A percentile compares a stretch with the other conserved stretches of the same genome.
phyloP scores from a whole-genome alignment of 2,329 filamentous ascomycete genomes.

The Diaporthe sp. region DNA sequence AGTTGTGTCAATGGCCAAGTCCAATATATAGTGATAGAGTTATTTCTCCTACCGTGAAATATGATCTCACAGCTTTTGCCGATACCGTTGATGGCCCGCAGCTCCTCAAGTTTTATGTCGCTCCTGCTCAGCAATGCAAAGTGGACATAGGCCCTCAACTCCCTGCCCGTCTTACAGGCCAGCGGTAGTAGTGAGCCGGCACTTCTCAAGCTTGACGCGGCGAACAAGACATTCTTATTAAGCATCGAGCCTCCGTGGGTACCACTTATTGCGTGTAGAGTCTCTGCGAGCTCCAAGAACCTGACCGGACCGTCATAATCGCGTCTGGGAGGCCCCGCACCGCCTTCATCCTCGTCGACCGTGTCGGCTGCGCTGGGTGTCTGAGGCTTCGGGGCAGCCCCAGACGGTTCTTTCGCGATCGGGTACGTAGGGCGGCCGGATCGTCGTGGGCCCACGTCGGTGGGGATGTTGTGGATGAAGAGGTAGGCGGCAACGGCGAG shows the following conservation, averaged over 20 bases:
- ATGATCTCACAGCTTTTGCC: slow-evolving; percentile 75
- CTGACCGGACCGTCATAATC: slow-evolving; percentile 78
- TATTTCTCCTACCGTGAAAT: slow-evolving; percentile 62
- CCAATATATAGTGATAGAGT: not conserved
- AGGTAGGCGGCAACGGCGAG: slow-evolving; percentile 69
- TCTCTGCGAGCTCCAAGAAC: slow-evolving; percentile 74
- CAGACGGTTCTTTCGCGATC: slow-evolving; percentile 32
- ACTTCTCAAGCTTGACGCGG: slow-evolving; percentile 80
- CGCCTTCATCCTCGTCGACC: slow-evolving; percentile 31
- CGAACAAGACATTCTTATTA: slow-evolving; percentile 84
- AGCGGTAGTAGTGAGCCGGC: slow-evolving; percentile 80
- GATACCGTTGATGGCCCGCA: slow-evolving; percentile 85
- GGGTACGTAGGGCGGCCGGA: slow-evolving; percentile 52
- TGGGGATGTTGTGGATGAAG: slow-evolving; percentile 74
- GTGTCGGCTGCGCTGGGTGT: slow-evolving; percentile 31
- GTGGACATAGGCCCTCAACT: slow-evolving; percentile 81
- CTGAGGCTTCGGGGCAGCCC: slow-evolving; percentile 28
- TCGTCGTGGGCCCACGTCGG: slow-evolving; percentile 53
- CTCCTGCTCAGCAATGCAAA: slow-evolving; percentile 83
- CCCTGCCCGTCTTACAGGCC: slow-evolving; percentile 85
- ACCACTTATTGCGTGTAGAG: slow-evolving; percentile 70
- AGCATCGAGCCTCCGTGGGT: slow-evolving; percentile 63
- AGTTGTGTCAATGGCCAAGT: slow-evolving; percentile 20
- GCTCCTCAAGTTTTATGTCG: slow-evolving; percentile 74
- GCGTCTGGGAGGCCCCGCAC: slow-evolving; percentile 47